Evolutionary conservation across 805 yeast genomes (phyloP), one percentile per base, ranked within the genome.

Genomic region (Myxozyma mucilagina): DNA sequence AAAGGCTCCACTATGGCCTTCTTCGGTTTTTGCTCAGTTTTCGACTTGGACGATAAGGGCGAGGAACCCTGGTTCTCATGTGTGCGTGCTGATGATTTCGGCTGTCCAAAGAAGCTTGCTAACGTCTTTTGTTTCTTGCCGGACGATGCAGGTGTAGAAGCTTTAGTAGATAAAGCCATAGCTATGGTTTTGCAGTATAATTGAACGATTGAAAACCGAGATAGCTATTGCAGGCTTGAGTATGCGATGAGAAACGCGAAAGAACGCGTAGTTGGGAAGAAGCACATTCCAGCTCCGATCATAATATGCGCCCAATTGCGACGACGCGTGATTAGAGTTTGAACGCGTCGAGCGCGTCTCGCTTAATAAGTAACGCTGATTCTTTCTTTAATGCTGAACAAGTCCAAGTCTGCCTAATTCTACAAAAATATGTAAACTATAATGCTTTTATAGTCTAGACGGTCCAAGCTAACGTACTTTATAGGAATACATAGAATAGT

Each of bases 121-220:
- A 63, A 41, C 41, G 67, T 63, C 36, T 59, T 56, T 35, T 63
- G 67, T 58, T 63, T 60, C 56, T 63, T 63, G 35, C 18, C 56
- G 13, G 54, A 32, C 35, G 53, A 47, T 7, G 54, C 59, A 6
- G 35, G 48, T 6, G 53, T 49, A 44, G 31, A 39, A 11, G 54
- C 20, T 29, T 50, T 50, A 11, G 45, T 45, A 38, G 54, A 35
- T 36, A 45, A 45, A 20, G 54, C 54, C 54, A 50, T 50, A 20
- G 38, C 24, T 41, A 16, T 13, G 18, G 45, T 14, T n/a, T 13
- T 41, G 18, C 20, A 41, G 18, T 9, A 41, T 5, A 10, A n/a
- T 41, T 41, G 13, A 38, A 41, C 18, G 9, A 13, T 2, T n/a
- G 20, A 9, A 14, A 41, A 41, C 3, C 3, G 9, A 20, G 20